A percentile compares a stretch with the other conserved stretches of the same genome.
phyloP scores from a whole-genome alignment of 228 moss, liverwort and hornwort genomes.

The Sphagnum fallax region DNA sequence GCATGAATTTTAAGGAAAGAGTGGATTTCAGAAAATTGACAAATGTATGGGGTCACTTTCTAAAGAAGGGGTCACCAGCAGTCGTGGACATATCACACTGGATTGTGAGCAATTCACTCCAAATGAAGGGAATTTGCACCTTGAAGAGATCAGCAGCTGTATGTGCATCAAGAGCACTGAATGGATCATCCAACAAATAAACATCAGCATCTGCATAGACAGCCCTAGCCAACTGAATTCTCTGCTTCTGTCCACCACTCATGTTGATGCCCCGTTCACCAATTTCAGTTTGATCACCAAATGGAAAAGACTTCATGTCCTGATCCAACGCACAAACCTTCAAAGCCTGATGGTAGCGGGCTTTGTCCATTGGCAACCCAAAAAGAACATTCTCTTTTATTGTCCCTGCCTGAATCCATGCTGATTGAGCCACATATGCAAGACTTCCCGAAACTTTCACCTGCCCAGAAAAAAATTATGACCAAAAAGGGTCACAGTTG shows the following conservation, averaged over 20 bases:
- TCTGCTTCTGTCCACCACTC: conserved; percentile 81
- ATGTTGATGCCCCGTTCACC: conserved; percentile 70
- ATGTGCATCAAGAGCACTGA: conserved; percentile 75
- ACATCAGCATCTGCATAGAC: conserved; percentile 66
- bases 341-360: conserved; percentile 32
- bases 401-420: conserved; percentile 66
- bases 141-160: conserved; percentile 58
- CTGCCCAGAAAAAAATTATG: conserved; percentile 15
- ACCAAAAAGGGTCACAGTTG: no score
- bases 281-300: conserved; percentile 64
- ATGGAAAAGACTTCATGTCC: conserved; percentile 53
- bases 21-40: no score
- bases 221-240: conserved; percentile 69
- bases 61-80: no score
- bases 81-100: no score
- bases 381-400: conserved; percentile 60
- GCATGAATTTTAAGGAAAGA: no score
- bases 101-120: no score
- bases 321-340: conserved; percentile 57
- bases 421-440: conserved; percentile 67
- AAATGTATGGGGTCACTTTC: no score
- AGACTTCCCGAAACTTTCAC: conserved; percentile 47
- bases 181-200: conserved; percentile 66
- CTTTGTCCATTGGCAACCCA: conserved; percentile 38
- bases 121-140: conserved; percentile 7